Evolutionary conservation across 176 grass and related monocot genomes (phyloP).

Genomic region (Eragrostis nindensis): DNA sequence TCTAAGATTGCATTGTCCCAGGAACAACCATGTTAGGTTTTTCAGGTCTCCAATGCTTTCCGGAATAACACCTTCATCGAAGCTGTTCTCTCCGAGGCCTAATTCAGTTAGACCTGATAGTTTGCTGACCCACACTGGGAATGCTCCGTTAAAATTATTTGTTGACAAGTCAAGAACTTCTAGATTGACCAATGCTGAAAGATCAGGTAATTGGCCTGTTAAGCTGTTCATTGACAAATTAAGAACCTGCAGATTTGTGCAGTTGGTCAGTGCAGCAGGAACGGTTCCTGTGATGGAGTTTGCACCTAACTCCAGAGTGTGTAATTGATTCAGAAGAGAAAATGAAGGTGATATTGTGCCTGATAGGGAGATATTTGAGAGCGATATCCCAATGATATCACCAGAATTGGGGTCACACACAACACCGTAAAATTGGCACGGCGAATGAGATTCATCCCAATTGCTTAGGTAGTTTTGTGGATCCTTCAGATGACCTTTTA

Average conservation of each 20-base stretch:
- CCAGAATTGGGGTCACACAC: conserved; percentile 56
- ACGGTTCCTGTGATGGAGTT: conserved; percentile 74
- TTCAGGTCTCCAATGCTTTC: conserved; percentile 80
- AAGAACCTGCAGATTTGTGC: conserved; percentile 73
- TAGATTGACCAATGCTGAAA: conserved; percentile 67
- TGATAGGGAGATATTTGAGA: conserved; percentile 69
- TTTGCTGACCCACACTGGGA: conserved; percentile 69
- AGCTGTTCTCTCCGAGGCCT: conserved; percentile 86
- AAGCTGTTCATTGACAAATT: conserved; percentile 85
- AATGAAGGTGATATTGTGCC: conserved; percentile 77
- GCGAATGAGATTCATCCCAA: conserved; percentile 63
- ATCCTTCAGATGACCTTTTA: conserved; percentile 72
- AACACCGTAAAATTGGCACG: conserved; percentile 77
- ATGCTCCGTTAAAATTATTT: conserved; percentile 69
- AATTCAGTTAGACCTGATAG: conserved; percentile 59
- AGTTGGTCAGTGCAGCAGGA: conserved; percentile 63
- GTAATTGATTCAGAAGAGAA: conserved; percentile 63
- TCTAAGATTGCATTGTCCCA: conserved; percentile 81
- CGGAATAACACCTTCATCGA: conserved; percentile 63
- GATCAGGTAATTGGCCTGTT: conserved; percentile 68
- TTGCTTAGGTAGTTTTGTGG: conserved; percentile 65
- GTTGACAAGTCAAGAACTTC: conserved; percentile 86
- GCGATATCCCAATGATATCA: conserved; percentile 69
- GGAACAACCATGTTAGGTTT: conserved; percentile 86
- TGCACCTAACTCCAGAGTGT: conserved; percentile 62